Percentiles rank a stretch among this genome's conserved stretches.
phyloP scores from a whole-genome alignment of 2,329 filamentous ascomycete genomes.

The Albifimbria verrucaria region DNA sequence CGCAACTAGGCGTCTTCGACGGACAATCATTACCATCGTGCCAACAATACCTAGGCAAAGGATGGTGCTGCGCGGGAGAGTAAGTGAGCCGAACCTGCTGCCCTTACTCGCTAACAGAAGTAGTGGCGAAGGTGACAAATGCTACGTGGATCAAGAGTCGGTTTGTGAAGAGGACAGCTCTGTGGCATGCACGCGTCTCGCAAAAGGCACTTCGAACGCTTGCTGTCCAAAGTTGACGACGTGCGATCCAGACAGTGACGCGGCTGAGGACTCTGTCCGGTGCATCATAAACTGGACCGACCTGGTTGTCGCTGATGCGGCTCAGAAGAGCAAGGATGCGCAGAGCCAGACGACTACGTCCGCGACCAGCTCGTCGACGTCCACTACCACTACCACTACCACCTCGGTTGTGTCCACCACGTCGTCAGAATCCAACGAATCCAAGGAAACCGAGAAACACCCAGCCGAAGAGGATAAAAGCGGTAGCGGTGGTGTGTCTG shows the following conservation, averaged over 20 bases:
- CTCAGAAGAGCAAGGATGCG: background rate
- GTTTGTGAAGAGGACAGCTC: conserved; percentile 10
- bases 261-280: conserved; percentile 8
- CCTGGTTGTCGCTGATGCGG: conserved; percentile 7
- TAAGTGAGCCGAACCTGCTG: conserved; percentile 1
- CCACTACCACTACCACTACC: conserved; percentile 1
- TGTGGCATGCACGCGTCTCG: conserved; percentile 9
- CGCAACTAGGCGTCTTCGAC: conserved; percentile 6
- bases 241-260: conserved; percentile 8
- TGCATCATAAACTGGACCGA: conserved; percentile 13
- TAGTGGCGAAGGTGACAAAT: conserved; percentile 9
- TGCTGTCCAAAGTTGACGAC: conserved; percentile 14
- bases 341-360: background rate
- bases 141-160: conserved; percentile 13
- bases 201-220: conserved; percentile 6
- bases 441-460: background rate
- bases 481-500: conserved; percentile 1
- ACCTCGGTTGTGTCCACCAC: background rate
- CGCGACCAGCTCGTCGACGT: conserved; percentile 1
- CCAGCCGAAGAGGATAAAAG: background rate
- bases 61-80: conserved; percentile 14
- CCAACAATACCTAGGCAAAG: conserved; percentile 11
- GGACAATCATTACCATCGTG: conserved; percentile 10
- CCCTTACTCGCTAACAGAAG: background rate
- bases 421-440: background rate